Percentiles rank a stretch among this genome's conserved stretches.
These are phyloP conservation scores for Coemansia asiatica DNA, from an alignment of 192 early-diverging fungal genomes.

Conservation along the genomic window DNA sequence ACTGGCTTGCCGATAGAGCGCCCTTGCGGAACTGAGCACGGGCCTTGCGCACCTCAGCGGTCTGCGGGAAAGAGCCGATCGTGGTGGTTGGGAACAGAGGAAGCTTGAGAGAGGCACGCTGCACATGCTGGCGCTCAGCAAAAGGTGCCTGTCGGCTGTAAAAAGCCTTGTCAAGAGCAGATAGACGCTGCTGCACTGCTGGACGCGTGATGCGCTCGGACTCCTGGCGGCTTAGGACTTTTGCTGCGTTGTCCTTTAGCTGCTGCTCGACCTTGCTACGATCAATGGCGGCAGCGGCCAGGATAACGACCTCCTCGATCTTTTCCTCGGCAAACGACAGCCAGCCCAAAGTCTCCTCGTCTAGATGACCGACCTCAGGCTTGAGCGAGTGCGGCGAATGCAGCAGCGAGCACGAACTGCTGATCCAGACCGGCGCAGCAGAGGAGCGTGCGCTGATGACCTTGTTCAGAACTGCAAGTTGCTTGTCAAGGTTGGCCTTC, in stretches of 20 bases:
- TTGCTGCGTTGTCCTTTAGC: slow-evolving; percentile 70
- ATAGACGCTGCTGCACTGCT: slow-evolving; percentile 73
- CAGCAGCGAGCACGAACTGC: slow-evolving; percentile 88
- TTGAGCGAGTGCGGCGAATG: slow-evolving; percentile 89
- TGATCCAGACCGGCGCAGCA: slow-evolving; percentile 73
- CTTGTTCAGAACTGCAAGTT: slow-evolving; percentile 65
- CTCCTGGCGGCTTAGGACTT: slow-evolving; percentile 66
- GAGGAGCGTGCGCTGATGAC: slow-evolving; percentile 57
- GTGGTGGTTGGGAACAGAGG: slow-evolving; percentile 96
- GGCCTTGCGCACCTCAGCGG: slow-evolving; percentile 90
- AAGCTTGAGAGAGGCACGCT: slow-evolving; percentile 76
- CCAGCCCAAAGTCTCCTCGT: slow-evolving; percentile 86
- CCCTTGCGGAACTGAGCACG: slow-evolving; percentile 91
- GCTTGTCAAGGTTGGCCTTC: slow-evolving; percentile 82
- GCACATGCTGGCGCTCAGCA: slow-evolving; percentile 66
- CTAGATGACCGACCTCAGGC: slow-evolving; percentile 70
- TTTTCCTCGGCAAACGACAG: slow-evolving; percentile 93
- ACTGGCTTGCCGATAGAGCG: slow-evolving; percentile 63
- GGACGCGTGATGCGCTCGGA: slow-evolving; percentile 84
- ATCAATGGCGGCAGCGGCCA: slow-evolving; percentile 60
- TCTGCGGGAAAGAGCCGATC: slow-evolving; percentile 98
- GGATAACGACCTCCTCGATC: slow-evolving; percentile 74
- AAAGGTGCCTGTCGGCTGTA: slow-evolving; percentile 78
- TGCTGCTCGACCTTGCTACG: slow-evolving; percentile 63
- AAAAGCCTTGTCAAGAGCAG: slow-evolving; percentile 65